Evolutionary conservation across 2,329 filamentous ascomycete species (phyloP).

Genomic region (Cordyceps militaris): DNA sequence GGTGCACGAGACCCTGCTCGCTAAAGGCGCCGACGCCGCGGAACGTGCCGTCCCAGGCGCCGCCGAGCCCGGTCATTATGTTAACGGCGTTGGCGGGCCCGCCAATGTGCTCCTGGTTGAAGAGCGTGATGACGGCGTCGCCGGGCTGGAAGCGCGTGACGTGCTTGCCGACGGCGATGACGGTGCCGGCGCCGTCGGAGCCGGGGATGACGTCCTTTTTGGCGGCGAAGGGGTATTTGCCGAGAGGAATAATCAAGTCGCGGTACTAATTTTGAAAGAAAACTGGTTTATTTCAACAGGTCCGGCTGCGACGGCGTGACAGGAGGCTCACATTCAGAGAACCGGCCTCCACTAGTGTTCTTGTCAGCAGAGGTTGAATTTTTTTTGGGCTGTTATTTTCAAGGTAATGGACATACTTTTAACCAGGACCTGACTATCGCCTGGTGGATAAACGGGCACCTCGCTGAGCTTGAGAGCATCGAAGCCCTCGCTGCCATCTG

Average conservation of each 20-base stretch:
- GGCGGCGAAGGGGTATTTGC: constrained; percentile 39
- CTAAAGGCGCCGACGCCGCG: constrained; percentile 61
- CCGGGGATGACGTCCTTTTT: constrained; percentile 39
- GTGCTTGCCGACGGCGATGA: constrained; percentile 43
- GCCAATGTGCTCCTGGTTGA: constrained; percentile 48
- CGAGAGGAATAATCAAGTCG: constrained; percentile 43
- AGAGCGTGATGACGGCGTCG: constrained; percentile 53
- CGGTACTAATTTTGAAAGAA: too few species aligned
- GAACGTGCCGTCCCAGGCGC: constrained; percentile 59
- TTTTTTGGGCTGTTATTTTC: neutral
- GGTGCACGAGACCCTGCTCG: constrained; percentile 58
- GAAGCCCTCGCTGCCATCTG: constrained; percentile 37
- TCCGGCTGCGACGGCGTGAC: neutral
- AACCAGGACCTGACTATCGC: constrained; percentile 66
- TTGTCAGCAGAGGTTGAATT: neutral
- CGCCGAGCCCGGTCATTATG: constrained; percentile 55
- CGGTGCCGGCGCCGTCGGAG: constrained; percentile 48
- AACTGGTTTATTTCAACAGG: too few species aligned
- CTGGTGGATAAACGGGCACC: constrained; percentile 51
- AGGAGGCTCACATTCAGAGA: constrained; percentile 38
- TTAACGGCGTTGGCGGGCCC: constrained; percentile 32
- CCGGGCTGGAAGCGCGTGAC: constrained; percentile 43
- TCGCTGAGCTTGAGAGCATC: constrained; percentile 52
- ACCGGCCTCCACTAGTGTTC: constrained; percentile 35
- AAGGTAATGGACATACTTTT: constrained; percentile 34